Evolutionary conservation across 257 asterid genomes (phyloP), one percentile per base, ranked within the genome.

Genomic region (Solanum rostratum): DNA sequence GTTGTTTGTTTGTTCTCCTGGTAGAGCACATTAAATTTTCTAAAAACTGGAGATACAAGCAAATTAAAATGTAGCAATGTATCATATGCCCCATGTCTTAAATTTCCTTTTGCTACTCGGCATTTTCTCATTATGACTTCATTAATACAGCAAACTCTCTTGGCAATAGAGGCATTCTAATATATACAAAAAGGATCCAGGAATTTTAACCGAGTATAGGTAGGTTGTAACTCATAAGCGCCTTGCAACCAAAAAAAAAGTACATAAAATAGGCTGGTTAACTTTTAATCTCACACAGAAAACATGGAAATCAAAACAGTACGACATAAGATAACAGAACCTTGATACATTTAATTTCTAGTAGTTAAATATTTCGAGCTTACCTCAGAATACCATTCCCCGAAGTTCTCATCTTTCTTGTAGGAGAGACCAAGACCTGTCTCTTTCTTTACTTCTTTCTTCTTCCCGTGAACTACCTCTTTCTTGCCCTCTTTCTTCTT

Each of bases 331-430:
- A 70, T 70, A 41, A 70, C 79, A 41, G 24, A 70, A 45, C 70
- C 63, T 20, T 70, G 39, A 70, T 43, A 65, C 68, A 83, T 54
- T 19, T 45, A 39, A 18, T 20, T 46, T 80, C 65, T 16, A 50
- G 54, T 69, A 49, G n/a, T 45, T 53, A 46, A 11, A n/a, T 27
- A 66, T 20, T 30, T 59, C 81, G n/a, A 2, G 30, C 54, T 60
- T 88, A 96, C 99, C 99, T 97, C 99, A 33, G 99, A 97, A 90
- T 97, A 97, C 99, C 99, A 97, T 88, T 95, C 98, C 60, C 99
- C 99, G 70, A 97, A 97, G 87, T 95, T 97, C 22, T 91, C 97
- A 89, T 95, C 99, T 81, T 97, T 97, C 92, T 95, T 97, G 87
- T 86, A 73, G 71, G 98, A 90, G 74, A 97, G 97, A 81, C 99